Percentiles rank a stretch among this genome's conserved stretches.
Conservation (phyloP, 345 rosid species). For the Pseudoturritis turrita region DNA sequence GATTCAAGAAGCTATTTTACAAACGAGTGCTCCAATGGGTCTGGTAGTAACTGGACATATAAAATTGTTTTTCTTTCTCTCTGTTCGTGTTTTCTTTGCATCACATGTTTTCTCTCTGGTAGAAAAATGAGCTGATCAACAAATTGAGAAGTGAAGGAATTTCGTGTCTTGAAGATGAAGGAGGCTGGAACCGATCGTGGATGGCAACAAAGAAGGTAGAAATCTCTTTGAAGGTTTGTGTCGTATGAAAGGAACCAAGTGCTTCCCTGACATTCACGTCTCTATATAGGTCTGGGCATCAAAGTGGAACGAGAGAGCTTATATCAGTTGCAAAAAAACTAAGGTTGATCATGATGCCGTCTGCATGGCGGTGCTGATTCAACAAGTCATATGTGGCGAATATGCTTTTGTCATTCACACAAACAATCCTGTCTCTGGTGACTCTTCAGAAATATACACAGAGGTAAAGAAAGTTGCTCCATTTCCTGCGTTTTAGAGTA, state of each 20-base stretch:
- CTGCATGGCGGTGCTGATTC: slow-evolving; percentile 95
- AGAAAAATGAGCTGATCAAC: slow-evolving; percentile 80
- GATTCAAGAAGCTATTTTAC: slow-evolving; percentile 49
- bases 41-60: slow-evolving; percentile 13
- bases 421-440: slow-evolving; percentile 89
- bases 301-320: slow-evolving; percentile 98
- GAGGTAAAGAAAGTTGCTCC: slow-evolving; percentile 48
- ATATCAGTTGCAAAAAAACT: slow-evolving; percentile 72
- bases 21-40: slow-evolving; percentile 29
- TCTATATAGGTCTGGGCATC: slow-evolving; percentile 88
- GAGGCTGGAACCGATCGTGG: slow-evolving; percentile 88
- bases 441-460: slow-evolving; percentile 81
- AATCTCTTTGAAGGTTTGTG: neutral
- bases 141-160: slow-evolving; percentile 74
- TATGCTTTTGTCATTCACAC: slow-evolving; percentile 98
- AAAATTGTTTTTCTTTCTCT: neutral
- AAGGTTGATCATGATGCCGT: slow-evolving; percentile 79
- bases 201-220: slow-evolving; percentile 82
- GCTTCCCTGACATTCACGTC: neutral
- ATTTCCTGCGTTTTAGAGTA: neutral
- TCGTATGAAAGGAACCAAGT: slow-evolving; percentile 4
- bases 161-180: slow-evolving; percentile 88
- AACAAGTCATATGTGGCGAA: slow-evolving; percentile 86
- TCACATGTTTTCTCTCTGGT: slow-evolving; percentile 17
- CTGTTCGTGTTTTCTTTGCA: slow-evolving; percentile 5